Base-by-base conservation (phyloP, 805 yeast species). In the Ogataea wickerhamii region DNA sequence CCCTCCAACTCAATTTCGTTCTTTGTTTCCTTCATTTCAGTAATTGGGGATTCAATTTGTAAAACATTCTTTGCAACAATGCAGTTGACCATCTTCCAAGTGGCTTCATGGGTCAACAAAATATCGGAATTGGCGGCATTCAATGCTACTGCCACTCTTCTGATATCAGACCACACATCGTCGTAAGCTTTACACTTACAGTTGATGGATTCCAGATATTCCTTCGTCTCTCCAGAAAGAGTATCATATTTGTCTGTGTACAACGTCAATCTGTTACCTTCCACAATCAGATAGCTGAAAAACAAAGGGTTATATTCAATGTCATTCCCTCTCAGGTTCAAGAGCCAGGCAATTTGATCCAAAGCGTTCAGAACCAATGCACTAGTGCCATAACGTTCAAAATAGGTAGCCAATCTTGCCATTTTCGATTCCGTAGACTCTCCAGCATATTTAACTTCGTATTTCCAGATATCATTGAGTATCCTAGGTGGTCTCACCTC, bases 301-400 rank as follows among this genome's bases (percentile, higher is more conserved):
- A 76, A 76, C 13, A 76, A 68, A 3, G 81, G 80, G 48, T 74
- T 75, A 56, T 51, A 76, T 34, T 71, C 73, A 41, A 76, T 76
- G 53, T 76, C 81, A 35, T 57, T 47, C 28, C 70, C 69, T 47
- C 98, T 76, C 39, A 91, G 64, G 55, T 91, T 91, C 55, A 88
- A 73, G 29, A 88, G 63, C 96, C 96, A 89, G 6, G 95, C 93
- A 45, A 88, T 77, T 49, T 89, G 96, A 64, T 91, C 97, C 36
- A 89, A 63, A 4, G 77, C 68, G 39, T 70, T 63, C 5, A 74
- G 58, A 8, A 75, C 66, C 37, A 64, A 27, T 1, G 58, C 48
- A 6, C 48, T 35, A 11, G 52, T 47, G 3, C 49, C 50, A 37
- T 48, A 40, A 21, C 55, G 64, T 61, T 60, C 39, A 37, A 53